Base-by-base conservation (phyloP, 2,329 filamentous ascomycete genomes). In the Colletotrichum sp. region DNA sequence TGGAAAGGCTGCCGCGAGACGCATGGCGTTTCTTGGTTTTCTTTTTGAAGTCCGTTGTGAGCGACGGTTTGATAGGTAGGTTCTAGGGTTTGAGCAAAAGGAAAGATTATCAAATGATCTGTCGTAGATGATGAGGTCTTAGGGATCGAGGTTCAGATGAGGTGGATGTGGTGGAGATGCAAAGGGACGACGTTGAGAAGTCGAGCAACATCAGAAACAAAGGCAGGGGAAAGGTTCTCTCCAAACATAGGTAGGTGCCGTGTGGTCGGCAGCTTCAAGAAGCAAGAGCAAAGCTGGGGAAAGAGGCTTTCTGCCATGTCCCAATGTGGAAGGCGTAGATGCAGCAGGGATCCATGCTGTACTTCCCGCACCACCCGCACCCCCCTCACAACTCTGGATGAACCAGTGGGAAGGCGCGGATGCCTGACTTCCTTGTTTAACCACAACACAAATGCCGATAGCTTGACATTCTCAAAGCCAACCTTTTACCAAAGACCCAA, bases 311-410 rank as follows among this genome's bases (percentile, higher is more conserved):
- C 18, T 36, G 39, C 16, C 26, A 59, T 34, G n/a, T 59, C 70
- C 34, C 15, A 28, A 68, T 57, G 5, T 21, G 70, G 64, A 52
- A 64, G 44, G 69, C 21, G 57, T 34, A 49, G 21, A 59, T 52
- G 39, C 24, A 34, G 24, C 26, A 66, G 60, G 73, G 69, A 64
- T 68, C 30, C 44, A 64, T 44, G 63, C 70, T 72, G 36, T 44
- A 68, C 55, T 24, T 57, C 62, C 72, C 72, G 63, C 71, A 59
- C 73, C 73, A 60, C 62, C 72, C 69, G 63, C 71, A 59, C 73
- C 73, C 60, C 44, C 64, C 32, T 76, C n/a, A 24, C n/a, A 32
- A 73, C 13, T 76, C 24, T 34, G 70, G 73, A 76, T 28, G 73
- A 76, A 76, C 73, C 44, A 68, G 39, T 62, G 57, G 69, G 16